Evolutionary conservation across 805 yeast genomes (phyloP).

Genomic region (Candida schatavii): DNA sequence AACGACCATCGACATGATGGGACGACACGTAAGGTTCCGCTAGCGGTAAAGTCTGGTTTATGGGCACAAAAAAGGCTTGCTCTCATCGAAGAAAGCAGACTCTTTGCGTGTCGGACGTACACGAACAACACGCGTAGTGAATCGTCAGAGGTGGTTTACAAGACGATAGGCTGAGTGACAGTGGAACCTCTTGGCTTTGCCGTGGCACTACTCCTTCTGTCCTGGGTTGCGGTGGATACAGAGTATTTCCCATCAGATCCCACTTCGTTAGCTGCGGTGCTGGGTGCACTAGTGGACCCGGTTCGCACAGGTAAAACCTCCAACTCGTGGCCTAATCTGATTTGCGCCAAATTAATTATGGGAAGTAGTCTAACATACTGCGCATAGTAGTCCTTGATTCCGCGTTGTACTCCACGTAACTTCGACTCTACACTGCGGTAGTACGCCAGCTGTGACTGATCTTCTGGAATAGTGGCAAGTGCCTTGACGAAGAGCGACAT

Average conservation of each 20-base stretch:
- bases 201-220: slow-evolving; percentile 5
- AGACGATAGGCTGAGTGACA: slow-evolving; percentile 11
- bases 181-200: slow-evolving; percentile 3
- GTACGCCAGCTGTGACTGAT: slow-evolving; percentile 35
- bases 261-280: neutral
- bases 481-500: slow-evolving; percentile 38
- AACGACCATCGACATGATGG: too few species aligned
- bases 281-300: neutral
- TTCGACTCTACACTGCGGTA: slow-evolving; percentile 33
- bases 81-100: too few species aligned
- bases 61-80: too few species aligned
- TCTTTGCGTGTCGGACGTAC: too few species aligned
- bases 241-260: slow-evolving; percentile 1
- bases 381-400: slow-evolving; percentile 41
- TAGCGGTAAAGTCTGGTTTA: too few species aligned
- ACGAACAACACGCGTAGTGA: too few species aligned
- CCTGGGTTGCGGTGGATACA: slow-evolving; percentile 5
- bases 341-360: slow-evolving; percentile 48
- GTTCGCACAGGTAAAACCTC: slow-evolving; percentile 35
- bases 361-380: slow-evolving; percentile 48
- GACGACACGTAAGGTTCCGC: too few species aligned
- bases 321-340: slow-evolving; percentile 48
- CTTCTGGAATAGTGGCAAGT: slow-evolving; percentile 31
- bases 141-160: too few species aligned
- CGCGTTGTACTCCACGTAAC: slow-evolving; percentile 35